These are phyloP conservation scores for Coemansia sp. DNA, from an alignment of 192 early-diverging fungal species.

Conservation along the genomic window DNA sequence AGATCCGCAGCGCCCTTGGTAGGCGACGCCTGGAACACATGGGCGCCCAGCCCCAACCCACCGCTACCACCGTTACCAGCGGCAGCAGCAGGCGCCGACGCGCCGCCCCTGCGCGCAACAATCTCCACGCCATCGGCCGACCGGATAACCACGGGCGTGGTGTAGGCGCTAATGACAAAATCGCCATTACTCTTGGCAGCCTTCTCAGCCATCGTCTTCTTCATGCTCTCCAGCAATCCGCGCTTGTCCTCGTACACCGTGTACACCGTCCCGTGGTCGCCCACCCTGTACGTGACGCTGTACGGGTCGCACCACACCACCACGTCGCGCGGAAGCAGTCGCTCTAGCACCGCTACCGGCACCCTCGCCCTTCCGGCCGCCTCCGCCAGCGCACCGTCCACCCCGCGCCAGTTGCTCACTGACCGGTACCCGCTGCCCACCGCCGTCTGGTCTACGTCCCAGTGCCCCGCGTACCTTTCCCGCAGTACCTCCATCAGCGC, in stretches of 20 bases:
- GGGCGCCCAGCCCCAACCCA: neutral
- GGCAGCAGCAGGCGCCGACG: constrained; percentile 10
- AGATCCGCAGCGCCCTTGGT: constrained; percentile 35
- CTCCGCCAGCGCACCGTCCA: constrained; percentile 62
- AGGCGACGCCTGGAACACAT: constrained; percentile 36
- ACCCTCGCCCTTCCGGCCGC: constrained; percentile 58
- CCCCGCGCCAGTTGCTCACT: constrained; percentile 67
- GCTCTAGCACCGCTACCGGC: constrained; percentile 53
- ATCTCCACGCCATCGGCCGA: constrained; percentile 54
- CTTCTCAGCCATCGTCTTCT: constrained; percentile 47
- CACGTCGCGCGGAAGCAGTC: constrained; percentile 65
- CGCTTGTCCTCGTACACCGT: constrained; percentile 66
- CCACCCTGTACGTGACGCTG: constrained; percentile 68
- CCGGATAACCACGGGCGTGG: constrained; percentile 52
- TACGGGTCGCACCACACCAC: constrained; percentile 75
- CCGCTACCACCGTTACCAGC: neutral
- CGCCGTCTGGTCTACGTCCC: constrained; percentile 65
- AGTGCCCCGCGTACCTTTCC: constrained; percentile 67
- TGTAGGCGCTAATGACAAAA: constrained; percentile 55
- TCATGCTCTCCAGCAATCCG: constrained; percentile 42
- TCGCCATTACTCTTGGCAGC: constrained; percentile 38
- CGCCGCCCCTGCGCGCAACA: constrained; percentile 34
- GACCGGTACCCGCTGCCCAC: constrained; percentile 77
- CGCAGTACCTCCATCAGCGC: constrained; percentile 56
- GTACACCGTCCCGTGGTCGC: constrained; percentile 69